These are phyloP conservation scores for Phaeomoniella chlamydospora DNA, from an alignment of 2,329 filamentous ascomycete genomes.

Conservation along the genomic window DNA sequence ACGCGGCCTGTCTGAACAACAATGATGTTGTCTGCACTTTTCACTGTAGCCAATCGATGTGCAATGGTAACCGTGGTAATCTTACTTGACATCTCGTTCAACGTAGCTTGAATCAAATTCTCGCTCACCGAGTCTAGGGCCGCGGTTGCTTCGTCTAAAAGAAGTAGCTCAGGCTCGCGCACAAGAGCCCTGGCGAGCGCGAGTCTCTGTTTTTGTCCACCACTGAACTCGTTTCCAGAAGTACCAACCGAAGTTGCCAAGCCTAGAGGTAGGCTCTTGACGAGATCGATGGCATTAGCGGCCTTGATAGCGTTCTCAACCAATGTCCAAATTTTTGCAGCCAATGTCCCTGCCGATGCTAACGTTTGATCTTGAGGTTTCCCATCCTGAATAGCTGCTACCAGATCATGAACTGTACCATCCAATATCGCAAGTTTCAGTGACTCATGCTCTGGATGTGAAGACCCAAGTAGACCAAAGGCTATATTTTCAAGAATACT, in stretches of 20 bases:
- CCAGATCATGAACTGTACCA: neutral
- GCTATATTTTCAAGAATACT: constrained; percentile 50
- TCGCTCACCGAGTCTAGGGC: constrained; percentile 45
- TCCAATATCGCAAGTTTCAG: neutral
- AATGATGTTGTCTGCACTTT: constrained; percentile 64
- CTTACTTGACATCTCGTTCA: constrained; percentile 39
- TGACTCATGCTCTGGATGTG: constrained; percentile 17
- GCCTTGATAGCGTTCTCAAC: constrained; percentile 50
- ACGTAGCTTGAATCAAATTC: constrained; percentile 37
- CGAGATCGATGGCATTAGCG: constrained; percentile 56
- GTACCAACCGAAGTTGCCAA: constrained; percentile 67
- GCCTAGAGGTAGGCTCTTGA: constrained; percentile 48
- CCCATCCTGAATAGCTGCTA: neutral
- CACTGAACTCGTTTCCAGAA: constrained; percentile 61
- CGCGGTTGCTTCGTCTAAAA: constrained; percentile 65
- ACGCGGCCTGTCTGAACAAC: constrained; percentile 59
- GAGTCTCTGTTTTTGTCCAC: constrained; percentile 75
- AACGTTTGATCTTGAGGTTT: neutral
- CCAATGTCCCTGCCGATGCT: neutral
- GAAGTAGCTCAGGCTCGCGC: constrained; percentile 48
- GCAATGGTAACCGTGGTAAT: constrained; percentile 69
- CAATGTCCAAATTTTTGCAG: constrained; percentile 22
- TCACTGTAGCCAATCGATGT: constrained; percentile 56
- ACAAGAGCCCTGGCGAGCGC: constrained; percentile 61
- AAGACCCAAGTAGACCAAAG: constrained; percentile 33